Percentiles rank a stretch among this genome's conserved stretches.
Evolutionary conservation across 768 basidiomycete genomes (phyloP).

Genomic region (Leccinum variicolor): DNA sequence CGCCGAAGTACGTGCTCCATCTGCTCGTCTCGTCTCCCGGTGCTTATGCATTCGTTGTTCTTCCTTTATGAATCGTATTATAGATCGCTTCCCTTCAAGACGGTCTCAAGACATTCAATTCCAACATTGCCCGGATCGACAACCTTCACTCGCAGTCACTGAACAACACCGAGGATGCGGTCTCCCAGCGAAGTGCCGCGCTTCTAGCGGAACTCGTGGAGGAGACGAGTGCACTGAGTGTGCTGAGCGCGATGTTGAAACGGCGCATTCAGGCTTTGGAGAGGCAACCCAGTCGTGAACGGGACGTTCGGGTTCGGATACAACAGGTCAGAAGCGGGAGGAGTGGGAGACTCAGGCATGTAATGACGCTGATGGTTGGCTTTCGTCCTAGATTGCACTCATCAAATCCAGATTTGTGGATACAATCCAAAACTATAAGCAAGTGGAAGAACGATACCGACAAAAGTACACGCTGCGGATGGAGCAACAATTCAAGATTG

Average conservation of each 20-base stretch:
- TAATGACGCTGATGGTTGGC: conserved; percentile 8
- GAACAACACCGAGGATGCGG: conserved; percentile 70
- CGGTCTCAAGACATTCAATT: conserved; percentile 59
- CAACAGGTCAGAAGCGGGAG: conserved; percentile 54
- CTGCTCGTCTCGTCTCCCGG: neutral
- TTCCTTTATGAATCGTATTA: neutral
- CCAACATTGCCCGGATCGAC: conserved; percentile 64
- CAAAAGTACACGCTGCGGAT: conserved; percentile 75
- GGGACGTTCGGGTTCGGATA: conserved; percentile 70
- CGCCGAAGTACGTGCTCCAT: conserved; percentile 51
- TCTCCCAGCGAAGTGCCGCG: conserved; percentile 54
- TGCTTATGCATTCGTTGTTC: neutral
- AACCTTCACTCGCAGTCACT: conserved; percentile 76
- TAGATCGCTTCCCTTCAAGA: conserved; percentile 80
- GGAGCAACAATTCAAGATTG: conserved; percentile 85
- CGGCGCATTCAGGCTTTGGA: conserved; percentile 69
- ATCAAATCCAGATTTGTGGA: conserved; percentile 80
- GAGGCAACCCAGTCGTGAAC: conserved; percentile 55
- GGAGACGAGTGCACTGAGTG: conserved; percentile 59
- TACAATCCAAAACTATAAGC: conserved; percentile 83
- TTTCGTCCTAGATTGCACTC: conserved; percentile 46
- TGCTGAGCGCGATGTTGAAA: conserved; percentile 58
- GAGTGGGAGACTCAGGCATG: neutral
- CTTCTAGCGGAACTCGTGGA: conserved; percentile 69
- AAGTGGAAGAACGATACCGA: conserved; percentile 77